These are phyloP conservation scores for Tolypocladium inflatum DNA, from an alignment of 2,329 filamentous ascomycete species.

Conservation along the genomic window DNA sequence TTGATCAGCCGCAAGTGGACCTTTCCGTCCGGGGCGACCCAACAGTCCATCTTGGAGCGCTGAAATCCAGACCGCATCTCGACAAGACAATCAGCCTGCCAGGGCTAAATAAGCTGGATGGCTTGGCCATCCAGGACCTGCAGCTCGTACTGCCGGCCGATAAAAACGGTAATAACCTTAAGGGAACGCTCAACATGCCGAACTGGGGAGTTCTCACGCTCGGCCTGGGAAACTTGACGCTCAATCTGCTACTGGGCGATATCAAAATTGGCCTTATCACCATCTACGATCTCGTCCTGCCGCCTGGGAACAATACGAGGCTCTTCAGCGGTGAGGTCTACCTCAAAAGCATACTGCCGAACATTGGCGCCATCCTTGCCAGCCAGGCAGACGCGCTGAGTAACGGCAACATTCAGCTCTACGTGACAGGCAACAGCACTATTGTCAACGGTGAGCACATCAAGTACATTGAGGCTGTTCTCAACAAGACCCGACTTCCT, in stretches of 20 bases:
- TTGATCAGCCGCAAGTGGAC: slow-evolving; percentile 2
- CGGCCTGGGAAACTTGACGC: slow-evolving; percentile 34
- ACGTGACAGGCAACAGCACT: slow-evolving; percentile 23
- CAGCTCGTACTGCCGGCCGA: slow-evolving; percentile 27
- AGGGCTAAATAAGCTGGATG: slow-evolving; percentile 28
- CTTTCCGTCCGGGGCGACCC: slow-evolving; percentile 26
- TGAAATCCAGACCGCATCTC: slow-evolving; percentile 17
- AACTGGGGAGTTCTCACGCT: slow-evolving; percentile 34
- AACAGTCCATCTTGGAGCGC: slow-evolving; percentile 26
- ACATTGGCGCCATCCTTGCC: slow-evolving; percentile 24
- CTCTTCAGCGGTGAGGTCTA: slow-evolving; percentile 30
- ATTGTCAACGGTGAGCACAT: slow-evolving; percentile 32
- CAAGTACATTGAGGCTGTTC: slow-evolving; percentile 31
- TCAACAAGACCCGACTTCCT: slow-evolving; percentile 27
- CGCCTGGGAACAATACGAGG: slow-evolving; percentile 33
- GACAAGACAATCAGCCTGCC: slow-evolving; percentile 31
- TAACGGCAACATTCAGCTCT: slow-evolving; percentile 10
- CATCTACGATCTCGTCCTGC: slow-evolving; percentile 27
- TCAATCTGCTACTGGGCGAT: slow-evolving; percentile 31
- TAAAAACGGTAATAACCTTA: slow-evolving; percentile 30
- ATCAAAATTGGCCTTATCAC: slow-evolving; percentile 27
- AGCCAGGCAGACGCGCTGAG: slow-evolving; percentile 25
- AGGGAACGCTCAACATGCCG: slow-evolving; percentile 31
- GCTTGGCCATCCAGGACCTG: slow-evolving; percentile 28
- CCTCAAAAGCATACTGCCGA: slow-evolving; percentile 29